Evolutionary conservation across 192 early-diverging fungal species (phyloP).

Genomic region (Coemansia asiatica): DNA sequence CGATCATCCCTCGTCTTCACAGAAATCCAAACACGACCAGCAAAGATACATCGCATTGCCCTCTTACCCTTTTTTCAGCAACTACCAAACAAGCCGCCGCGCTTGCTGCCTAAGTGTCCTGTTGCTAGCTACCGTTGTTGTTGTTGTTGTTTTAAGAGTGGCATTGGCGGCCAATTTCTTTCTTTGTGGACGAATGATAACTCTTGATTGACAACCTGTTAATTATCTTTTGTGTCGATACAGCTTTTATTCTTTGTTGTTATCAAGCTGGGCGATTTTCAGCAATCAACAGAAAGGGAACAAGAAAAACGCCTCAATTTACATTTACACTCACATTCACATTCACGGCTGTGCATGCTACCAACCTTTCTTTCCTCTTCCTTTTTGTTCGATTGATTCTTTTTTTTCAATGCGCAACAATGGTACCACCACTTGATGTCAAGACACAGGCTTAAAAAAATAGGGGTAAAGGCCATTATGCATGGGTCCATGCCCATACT

Average conservation of each 20-base stretch:
- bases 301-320: not conserved
- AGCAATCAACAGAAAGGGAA: not conserved
- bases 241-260: not conserved
- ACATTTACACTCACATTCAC: no score
- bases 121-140: not conserved
- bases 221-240: not conserved
- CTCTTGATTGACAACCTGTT: not conserved
- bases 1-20: conserved; percentile 7
- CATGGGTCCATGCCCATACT: no score
- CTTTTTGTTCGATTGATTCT: no score
- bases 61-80: no score
- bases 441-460: not conserved
- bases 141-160: not conserved
- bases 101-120: no score
- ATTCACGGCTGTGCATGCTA: no score
- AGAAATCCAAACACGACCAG: not conserved
- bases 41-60: no score
- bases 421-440: no score
- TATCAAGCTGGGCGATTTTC: no score
- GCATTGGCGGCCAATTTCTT: conserved; percentile 1
- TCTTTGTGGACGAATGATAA: conserved; percentile 6
- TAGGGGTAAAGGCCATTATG: no score
- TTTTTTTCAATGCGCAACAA: not conserved
- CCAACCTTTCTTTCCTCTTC: no score
- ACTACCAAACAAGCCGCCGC: no score